Evolutionary conservation across 257 asterid genomes (phyloP).

Genomic region (Solanum virginianum): DNA sequence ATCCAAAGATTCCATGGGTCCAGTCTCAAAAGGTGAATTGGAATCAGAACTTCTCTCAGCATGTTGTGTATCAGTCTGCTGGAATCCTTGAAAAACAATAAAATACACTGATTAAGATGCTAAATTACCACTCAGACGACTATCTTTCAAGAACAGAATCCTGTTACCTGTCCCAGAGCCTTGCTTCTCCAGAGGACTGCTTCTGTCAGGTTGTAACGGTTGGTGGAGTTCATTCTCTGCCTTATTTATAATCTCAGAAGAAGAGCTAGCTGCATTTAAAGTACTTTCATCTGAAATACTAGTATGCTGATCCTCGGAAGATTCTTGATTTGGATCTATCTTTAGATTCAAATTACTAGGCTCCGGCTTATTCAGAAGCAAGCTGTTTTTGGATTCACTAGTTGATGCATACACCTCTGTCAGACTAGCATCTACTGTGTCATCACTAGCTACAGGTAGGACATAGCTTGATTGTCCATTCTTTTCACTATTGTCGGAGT

Average conservation of each 20-base stretch:
- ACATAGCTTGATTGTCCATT: constrained; percentile 12
- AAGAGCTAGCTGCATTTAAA: constrained; percentile 7
- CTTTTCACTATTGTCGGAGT: constrained; percentile 14
- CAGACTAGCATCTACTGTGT: constrained; percentile 7
- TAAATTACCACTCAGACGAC: background rate
- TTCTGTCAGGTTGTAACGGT: constrained; percentile 7
- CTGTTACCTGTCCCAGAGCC: constrained; percentile 40
- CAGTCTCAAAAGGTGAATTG: constrained; percentile 12
- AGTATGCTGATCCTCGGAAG: constrained; percentile 11
- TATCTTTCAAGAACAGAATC: constrained; percentile 6
- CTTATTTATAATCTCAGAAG: background rate
- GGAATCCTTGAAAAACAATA: constrained; percentile 56
- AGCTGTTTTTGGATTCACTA: constrained; percentile 6
- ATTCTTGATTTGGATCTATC: constrained; percentile 27
- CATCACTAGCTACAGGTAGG: constrained; percentile 4
- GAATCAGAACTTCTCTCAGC: constrained; percentile 17
- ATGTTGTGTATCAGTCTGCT: constrained; percentile 26
- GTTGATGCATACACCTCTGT: constrained; percentile 2
- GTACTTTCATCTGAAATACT: constrained; percentile 1
- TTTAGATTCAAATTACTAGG: constrained; percentile 6
- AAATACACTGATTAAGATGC: background rate
- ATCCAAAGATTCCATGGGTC: constrained; percentile 17
- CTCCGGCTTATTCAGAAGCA: constrained; percentile 38
- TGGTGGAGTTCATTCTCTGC: background rate
- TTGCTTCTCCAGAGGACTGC: constrained; percentile 18